Conservation (phyloP, 2,329 filamentous ascomycete species). For the Helotiales sp. region DNA sequence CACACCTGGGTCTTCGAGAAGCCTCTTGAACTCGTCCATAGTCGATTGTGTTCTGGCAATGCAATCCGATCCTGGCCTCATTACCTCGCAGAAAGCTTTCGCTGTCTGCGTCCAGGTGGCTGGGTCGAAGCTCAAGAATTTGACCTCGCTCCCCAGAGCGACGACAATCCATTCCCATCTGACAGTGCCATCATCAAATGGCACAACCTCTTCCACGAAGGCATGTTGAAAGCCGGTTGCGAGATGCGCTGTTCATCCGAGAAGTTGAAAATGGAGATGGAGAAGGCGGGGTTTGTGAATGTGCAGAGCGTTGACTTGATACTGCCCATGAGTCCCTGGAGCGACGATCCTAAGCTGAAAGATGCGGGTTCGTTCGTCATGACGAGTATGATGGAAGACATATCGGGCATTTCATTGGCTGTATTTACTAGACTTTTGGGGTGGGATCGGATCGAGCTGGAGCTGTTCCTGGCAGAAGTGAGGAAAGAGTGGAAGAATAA, state of each 20-base stretch:
- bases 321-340: slow-evolving; percentile 55
- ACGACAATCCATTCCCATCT: slow-evolving; percentile 28
- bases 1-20: slow-evolving; percentile 49
- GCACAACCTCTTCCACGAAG: slow-evolving; percentile 22
- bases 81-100: slow-evolving; percentile 23
- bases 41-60: slow-evolving; percentile 25
- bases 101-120: slow-evolving; percentile 27
- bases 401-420: slow-evolving; percentile 27
- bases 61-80: slow-evolving; percentile 46
- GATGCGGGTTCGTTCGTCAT: slow-evolving; percentile 45
- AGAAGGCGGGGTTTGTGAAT: slow-evolving; percentile 49
- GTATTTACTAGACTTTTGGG: slow-evolving; percentile 26
- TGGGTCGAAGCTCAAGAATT: slow-evolving; percentile 35
- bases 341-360: slow-evolving; percentile 51
- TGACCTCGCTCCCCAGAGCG: slow-evolving; percentile 15
- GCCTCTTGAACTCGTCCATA: slow-evolving; percentile 29
- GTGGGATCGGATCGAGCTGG: slow-evolving; percentile 26
- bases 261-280: slow-evolving; percentile 36
- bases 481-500: slow-evolving; percentile 24
- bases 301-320: slow-evolving; percentile 48
- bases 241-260: slow-evolving; percentile 30
- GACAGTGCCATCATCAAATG: slow-evolving; percentile 24
- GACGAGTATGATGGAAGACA: slow-evolving; percentile 23
- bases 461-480: slow-evolving; percentile 25
- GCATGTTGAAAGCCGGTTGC: slow-evolving; percentile 19